Base-by-base conservation (phyloP, 2,329 filamentous ascomycete genomes). In the Orbilia brochopaga region DNA sequence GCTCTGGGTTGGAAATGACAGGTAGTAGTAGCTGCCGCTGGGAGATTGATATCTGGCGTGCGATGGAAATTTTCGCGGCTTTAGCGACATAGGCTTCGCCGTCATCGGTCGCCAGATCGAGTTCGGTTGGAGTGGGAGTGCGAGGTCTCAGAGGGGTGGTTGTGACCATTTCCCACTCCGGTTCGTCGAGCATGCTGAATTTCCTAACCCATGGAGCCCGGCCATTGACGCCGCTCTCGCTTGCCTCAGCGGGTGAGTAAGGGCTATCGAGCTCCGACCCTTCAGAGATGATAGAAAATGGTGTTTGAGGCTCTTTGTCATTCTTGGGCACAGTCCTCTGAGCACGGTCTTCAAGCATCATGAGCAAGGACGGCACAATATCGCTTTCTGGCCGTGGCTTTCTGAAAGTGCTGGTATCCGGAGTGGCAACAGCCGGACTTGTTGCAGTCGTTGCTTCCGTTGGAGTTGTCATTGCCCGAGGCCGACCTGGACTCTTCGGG, bases 41-140 rank as follows among this genome's bases (percentile, higher is more conserved):
- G 11, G 86, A 88, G 24, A 89, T 81, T 74, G 85, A 88, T 74
- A 90, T 88, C 77, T 89, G 87, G 1, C 88, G 82, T 0, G 87
- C 87, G 74, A 90, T 89, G 1, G 86, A 88, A 51, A 88, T 82
- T 78, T 88, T 85, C 2, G 87, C 86, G 1, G 86, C 85, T 48
- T 82, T 82, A 73, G 83, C 83, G 13, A 85, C 78, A 5, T 80
- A 81, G 21, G 78, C 77, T 74, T 83, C 80, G 0, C 78, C 58
- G 30, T 82, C 80, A 35, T 83, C 81, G 10, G 78, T 76, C 8
- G 79, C 79, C 63, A 76, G 76, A 5, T 78, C 75, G 4, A 80
- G 79, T 0, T 79, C 78, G 2, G 77, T 75, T 2, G 78, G 79
- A 7, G 79, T 78, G 0, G 77, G 77, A 4, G 69, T 73, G 40